These are phyloP conservation scores for Ophiocordyceps polyrhachis-furcata DNA, from an alignment of 2,329 filamentous ascomycete genomes.

Conservation along the genomic window DNA sequence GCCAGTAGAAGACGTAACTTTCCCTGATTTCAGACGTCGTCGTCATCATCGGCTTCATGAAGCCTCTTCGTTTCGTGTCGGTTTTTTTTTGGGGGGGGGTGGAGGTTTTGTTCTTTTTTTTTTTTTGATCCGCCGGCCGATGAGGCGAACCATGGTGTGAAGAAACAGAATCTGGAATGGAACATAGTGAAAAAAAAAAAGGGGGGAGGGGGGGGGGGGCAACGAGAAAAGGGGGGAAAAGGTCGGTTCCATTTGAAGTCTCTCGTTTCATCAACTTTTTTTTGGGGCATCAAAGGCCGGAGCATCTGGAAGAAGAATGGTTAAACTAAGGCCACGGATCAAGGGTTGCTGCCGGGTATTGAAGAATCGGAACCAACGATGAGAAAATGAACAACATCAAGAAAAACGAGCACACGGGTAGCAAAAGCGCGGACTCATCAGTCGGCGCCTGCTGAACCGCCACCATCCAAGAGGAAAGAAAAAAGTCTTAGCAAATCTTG, in stretches of 20 bases:
- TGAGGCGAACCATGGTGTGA: neutral
- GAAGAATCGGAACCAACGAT: slow-evolving; percentile 2
- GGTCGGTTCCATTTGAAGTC: slow-evolving; percentile 1
- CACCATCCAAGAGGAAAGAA: neutral
- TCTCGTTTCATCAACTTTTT: slow-evolving; percentile 2
- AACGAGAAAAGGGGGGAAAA: neutral
- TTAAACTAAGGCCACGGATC: slow-evolving; percentile 1
- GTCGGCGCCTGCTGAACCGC: neutral
- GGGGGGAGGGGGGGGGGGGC: neutral
- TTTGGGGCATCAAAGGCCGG: neutral
- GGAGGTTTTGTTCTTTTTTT: too few relatives aligned
- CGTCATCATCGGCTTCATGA: neutral
- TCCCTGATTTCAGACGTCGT: slow-evolving; percentile 1
- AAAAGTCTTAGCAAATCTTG: too few relatives aligned
- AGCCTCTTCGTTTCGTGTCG: neutral
- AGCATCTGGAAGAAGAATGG: slow-evolving; percentile 3
- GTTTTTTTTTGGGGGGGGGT: neutral
- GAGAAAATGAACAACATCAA: neutral
- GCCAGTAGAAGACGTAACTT: slow-evolving; percentile 1
- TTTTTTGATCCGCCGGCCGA: neutral
- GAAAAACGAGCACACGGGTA: neutral
- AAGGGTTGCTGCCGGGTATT: slow-evolving; percentile 1
- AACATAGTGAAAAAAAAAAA: neutral
- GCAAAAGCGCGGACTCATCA: slow-evolving; percentile 1
- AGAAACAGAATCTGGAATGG: neutral